Conservation (phyloP, 768 basidiomycete species). For the Mycena galericulata region DNA sequence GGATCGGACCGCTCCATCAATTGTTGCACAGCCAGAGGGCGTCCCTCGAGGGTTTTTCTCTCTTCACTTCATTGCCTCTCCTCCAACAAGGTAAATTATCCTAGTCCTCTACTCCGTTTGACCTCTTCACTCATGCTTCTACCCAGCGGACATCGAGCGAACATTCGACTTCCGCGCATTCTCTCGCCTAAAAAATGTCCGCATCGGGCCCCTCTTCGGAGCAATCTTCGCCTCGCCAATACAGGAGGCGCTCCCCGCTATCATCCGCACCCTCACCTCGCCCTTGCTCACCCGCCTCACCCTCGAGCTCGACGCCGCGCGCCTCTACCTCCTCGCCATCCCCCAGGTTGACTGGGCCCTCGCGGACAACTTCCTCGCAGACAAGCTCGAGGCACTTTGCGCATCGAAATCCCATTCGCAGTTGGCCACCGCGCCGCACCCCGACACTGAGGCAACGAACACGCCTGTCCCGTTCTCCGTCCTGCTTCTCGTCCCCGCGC, state of each 20-base stretch:
- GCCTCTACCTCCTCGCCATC: no score
- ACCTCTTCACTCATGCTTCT: neutral
- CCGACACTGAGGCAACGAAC: no score
- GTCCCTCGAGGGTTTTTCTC: conserved; percentile 4
- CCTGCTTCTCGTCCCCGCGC: no score
- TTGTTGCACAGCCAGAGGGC: neutral
- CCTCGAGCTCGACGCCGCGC: no score
- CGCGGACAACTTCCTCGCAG: no score
- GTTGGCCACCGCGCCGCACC: no score
- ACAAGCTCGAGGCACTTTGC: no score
- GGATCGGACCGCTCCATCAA: neutral
- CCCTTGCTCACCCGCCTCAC: no score
- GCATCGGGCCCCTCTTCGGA: neutral
- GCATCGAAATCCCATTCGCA: no score
- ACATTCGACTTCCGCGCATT: neutral
- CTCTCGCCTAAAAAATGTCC: neutral
- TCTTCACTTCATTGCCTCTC: neutral
- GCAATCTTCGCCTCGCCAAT: neutral
- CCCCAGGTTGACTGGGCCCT: no score
- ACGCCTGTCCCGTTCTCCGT: no score
- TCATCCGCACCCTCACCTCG: neutral
- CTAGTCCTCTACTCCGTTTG: neutral
- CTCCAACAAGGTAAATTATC: neutral
- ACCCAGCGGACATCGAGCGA: neutral
- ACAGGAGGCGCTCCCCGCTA: neutral